A percentile compares a stretch with the other conserved stretches of the same genome.
Conservation (phyloP, 768 basidiomycete genomes). For the Mycena olivaceomarginata region DNA sequence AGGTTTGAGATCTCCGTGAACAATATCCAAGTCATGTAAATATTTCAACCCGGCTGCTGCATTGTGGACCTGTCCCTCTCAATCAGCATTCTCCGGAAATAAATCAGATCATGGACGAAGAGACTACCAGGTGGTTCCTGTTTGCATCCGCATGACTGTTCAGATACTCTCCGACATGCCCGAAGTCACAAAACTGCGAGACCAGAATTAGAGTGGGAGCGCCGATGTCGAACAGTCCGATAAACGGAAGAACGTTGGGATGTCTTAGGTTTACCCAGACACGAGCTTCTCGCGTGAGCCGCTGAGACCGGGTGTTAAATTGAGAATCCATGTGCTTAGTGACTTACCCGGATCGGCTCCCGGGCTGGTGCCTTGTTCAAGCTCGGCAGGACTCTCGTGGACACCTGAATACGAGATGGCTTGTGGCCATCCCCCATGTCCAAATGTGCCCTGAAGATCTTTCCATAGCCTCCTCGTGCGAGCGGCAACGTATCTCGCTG, state of each 20-base stretch:
- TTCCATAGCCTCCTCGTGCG: not conserved
- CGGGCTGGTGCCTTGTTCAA: not conserved
- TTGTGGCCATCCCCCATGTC: not conserved
- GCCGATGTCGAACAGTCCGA: not conserved
- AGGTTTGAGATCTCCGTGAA: not conserved
- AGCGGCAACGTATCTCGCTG: not conserved
- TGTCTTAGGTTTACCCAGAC: not conserved
- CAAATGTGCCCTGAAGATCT: not conserved
- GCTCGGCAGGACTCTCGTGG: not conserved
- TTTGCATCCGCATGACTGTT: not conserved
- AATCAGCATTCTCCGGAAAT: not conserved
- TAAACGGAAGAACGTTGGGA: not conserved
- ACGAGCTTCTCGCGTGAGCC: not conserved
- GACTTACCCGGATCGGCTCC: not conserved
- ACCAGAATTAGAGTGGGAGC: not conserved
- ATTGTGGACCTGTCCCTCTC: not conserved
- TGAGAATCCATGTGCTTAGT: not conserved
- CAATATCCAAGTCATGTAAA: not conserved
- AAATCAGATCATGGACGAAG: not conserved
- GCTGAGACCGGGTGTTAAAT: not conserved
- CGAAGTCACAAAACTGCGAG: not conserved
- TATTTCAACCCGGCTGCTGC: not conserved
- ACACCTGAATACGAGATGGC: not conserved
- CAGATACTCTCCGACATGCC: not conserved
- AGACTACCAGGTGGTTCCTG: not conserved